Percentiles rank a stretch among this genome's conserved stretches.
Evolutionary conservation across 176 grass and related monocot species (phyloP).

Genomic region (Aegilops umbellulata): DNA sequence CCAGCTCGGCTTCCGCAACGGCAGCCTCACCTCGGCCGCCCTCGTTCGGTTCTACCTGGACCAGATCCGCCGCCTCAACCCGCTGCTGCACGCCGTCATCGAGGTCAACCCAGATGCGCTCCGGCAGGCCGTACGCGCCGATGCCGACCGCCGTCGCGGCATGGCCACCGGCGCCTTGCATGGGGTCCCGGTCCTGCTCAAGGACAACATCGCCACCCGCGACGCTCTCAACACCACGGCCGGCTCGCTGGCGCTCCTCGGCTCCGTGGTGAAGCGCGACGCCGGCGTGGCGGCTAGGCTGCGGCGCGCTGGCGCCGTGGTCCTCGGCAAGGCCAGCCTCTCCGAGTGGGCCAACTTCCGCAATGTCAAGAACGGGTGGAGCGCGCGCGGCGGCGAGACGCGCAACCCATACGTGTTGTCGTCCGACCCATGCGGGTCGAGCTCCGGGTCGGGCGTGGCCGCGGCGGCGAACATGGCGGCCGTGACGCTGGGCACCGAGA

Average conservation of each 20-base stretch:
- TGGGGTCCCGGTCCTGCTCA: conserved; percentile 59
- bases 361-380: neutral
- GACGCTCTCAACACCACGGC: conserved; percentile 67
- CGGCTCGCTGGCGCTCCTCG: conserved; percentile 62
- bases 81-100: conserved; percentile 57
- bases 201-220: conserved; percentile 55
- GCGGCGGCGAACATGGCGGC: too few relatives aligned
- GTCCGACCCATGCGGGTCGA: too few relatives aligned
- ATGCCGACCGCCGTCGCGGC: neutral
- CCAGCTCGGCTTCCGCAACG: conserved; percentile 47
- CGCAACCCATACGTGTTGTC: too few relatives aligned
- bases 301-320: conserved; percentile 42
- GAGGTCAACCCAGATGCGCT: conserved; percentile 63
- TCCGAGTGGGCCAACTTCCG: conserved; percentile 62
- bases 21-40: conserved; percentile 44
- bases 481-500: too few relatives aligned
- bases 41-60: conserved; percentile 52
- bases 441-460: too few relatives aligned
- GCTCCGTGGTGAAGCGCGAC: conserved; percentile 41
- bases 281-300: conserved; percentile 54
- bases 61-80: conserved; percentile 40
- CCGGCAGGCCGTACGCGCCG: conserved; percentile 27
- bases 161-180: neutral
- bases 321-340: conserved; percentile 63
- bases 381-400: too few relatives aligned